phyloP scores from a whole-genome alignment of 345 rosid species.

The Abelmoschus esculentus region DNA sequence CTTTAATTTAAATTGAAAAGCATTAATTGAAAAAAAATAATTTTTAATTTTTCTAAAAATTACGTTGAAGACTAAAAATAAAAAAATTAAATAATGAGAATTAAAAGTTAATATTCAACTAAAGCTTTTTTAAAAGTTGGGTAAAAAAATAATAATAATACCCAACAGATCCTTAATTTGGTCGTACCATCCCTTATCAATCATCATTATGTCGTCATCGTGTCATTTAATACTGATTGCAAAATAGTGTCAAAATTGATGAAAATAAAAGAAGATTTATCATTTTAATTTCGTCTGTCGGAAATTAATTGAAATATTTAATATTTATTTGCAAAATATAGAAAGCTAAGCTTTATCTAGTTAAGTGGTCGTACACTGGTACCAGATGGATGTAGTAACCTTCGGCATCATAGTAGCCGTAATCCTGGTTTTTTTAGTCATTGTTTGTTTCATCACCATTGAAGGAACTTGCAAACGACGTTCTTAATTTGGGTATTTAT shows the following conservation, averaged over 20 bases:
- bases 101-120: too few species aligned
- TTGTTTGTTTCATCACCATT: constrained; percentile 60
- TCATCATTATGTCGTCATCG: not conserved
- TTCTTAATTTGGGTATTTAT: not conserved
- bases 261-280: too few species aligned
- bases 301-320: not conserved
- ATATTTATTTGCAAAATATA: not conserved
- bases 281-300: not conserved
- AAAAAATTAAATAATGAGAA: too few species aligned
- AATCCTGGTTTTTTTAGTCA: constrained; percentile 51
- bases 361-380: not conserved
- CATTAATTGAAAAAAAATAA: too few species aligned
- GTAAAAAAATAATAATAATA: too few species aligned
- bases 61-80: too few species aligned
- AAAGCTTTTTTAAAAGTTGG: too few species aligned
- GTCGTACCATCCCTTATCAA: too few species aligned
- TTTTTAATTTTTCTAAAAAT: too few species aligned
- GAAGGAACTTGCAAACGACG: constrained; percentile 55
- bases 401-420: constrained; percentile 74
- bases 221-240: not conserved
- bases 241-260: not conserved
- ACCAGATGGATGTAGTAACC: constrained; percentile 48
- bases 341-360: not conserved
- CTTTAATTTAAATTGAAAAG: too few species aligned
- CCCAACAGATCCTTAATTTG: too few species aligned